Evolutionary conservation across 2,329 filamentous ascomycete species (phyloP).

Genomic region (Diaporthe caulivora): DNA sequence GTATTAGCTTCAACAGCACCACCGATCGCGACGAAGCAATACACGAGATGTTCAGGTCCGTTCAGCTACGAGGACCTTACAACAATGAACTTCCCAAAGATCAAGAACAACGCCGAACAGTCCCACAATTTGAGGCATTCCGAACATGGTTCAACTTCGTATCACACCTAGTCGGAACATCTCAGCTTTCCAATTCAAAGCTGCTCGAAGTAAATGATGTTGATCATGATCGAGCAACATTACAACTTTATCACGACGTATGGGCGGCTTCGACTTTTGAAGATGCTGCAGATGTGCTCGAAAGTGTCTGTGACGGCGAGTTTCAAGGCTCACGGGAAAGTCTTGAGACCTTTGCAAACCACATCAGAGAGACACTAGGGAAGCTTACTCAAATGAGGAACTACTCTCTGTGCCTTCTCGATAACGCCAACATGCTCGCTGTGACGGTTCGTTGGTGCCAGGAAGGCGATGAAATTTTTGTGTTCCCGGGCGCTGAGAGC

Average conservation of each 20-base stretch:
- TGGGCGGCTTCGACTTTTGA: background rate
- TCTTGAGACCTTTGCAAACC: background rate
- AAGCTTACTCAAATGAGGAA: background rate
- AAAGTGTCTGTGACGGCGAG: background rate
- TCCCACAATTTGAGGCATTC: background rate
- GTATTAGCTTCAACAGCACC: no score
- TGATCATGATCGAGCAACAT: no score
- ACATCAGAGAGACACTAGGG: background rate
- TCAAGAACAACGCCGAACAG: no score
- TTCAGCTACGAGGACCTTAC: background rate
- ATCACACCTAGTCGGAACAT: background rate
- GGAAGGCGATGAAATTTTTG: constrained; percentile 1
- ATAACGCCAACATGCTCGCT: background rate
- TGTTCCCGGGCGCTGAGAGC: background rate
- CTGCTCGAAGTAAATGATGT: no score
- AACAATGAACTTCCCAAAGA: no score
- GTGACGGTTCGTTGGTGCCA: background rate
- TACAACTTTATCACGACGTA: background rate
- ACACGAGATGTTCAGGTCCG: background rate
- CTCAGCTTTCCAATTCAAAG: background rate
- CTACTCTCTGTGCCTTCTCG: background rate
- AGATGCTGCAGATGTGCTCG: background rate
- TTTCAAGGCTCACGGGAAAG: background rate
- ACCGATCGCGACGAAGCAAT: background rate
- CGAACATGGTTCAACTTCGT: background rate